Evolutionary conservation across 2,329 filamentous ascomycete species (phyloP).

Genomic region (Alternaria ventricosa): DNA sequence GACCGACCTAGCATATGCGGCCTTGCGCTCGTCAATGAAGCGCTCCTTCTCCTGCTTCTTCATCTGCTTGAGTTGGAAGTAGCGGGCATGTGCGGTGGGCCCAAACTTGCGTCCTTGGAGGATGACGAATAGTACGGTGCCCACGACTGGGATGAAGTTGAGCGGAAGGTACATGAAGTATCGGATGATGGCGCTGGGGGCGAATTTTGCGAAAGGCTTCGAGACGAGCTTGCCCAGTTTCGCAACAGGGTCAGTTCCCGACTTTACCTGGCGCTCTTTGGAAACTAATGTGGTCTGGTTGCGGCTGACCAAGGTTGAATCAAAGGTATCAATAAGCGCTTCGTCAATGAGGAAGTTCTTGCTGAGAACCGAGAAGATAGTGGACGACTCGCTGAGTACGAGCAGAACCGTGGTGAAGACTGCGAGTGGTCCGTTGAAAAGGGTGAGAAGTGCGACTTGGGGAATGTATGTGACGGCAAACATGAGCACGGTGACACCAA

Average conservation of each 20-base stretch:
- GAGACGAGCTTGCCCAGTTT: constrained; percentile 64
- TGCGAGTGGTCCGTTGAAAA: constrained; percentile 84
- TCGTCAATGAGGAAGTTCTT: constrained; percentile 81
- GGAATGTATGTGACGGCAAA: constrained; percentile 87
- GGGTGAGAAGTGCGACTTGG: constrained; percentile 79
- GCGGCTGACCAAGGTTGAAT: constrained; percentile 68
- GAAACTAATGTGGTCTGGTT: constrained; percentile 69
- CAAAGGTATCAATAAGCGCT: constrained; percentile 86
- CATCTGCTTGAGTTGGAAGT: constrained; percentile 93
- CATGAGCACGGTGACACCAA: constrained; percentile 77
- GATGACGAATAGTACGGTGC: constrained; percentile 79
- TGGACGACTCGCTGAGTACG: constrained; percentile 60
- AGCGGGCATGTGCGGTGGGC: constrained; percentile 66
- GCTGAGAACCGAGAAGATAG: constrained; percentile 60
- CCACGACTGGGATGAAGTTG: constrained; percentile 91
- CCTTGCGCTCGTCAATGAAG: constrained; percentile 73
- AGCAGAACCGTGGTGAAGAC: constrained; percentile 75
- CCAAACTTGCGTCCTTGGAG: constrained; percentile 67
- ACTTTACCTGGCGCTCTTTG: constrained; percentile 75
- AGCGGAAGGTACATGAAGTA: constrained; percentile 87
- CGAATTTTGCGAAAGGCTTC: constrained; percentile 62
- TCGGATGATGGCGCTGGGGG: constrained; percentile 68
- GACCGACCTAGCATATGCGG: constrained; percentile 76
- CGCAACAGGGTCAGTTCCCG: constrained; percentile 58
- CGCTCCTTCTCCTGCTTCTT: constrained; percentile 66